These are phyloP conservation scores for Leccinum ochraceum DNA, from an alignment of 768 basidiomycete genomes.

Conservation along the genomic window DNA sequence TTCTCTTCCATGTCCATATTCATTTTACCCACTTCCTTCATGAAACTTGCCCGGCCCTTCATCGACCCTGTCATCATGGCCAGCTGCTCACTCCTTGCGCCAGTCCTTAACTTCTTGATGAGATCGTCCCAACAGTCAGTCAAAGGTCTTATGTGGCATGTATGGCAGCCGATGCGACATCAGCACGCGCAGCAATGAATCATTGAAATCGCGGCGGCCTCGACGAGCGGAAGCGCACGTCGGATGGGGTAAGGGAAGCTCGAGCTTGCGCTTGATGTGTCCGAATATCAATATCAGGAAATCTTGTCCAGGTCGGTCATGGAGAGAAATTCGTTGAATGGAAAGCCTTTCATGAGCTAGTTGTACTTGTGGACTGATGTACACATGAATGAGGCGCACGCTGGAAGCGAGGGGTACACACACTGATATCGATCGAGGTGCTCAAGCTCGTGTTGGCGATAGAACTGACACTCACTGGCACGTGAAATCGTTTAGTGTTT, in stretches of 20 bases:
- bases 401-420: constrained; percentile 24
- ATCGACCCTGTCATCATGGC: no score
- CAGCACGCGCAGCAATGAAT: constrained; percentile 87
- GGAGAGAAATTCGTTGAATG: constrained; percentile 92
- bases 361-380: constrained; percentile 92
- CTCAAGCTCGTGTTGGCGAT: constrained; percentile 75
- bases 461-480: constrained; percentile 97
- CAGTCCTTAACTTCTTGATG: constrained; percentile 71
- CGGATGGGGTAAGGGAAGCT: constrained; percentile 97
- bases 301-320: constrained; percentile 96
- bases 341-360: constrained; percentile 98
- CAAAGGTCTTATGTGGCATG: constrained; percentile 92
- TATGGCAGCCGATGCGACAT: constrained; percentile 91
- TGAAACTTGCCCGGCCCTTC: no score
- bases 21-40: no score
- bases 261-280: constrained; percentile 94
- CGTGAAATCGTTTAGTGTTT: constrained; percentile 78
- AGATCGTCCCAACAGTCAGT: constrained; percentile 81
- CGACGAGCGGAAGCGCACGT: constrained; percentile 93
- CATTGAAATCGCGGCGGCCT: constrained; percentile 99
- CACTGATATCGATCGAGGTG: constrained; percentile 66
- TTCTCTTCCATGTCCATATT: no score
- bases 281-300: constrained; percentile 69
- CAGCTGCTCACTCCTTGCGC: no score
- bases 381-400: not conserved